A percentile compares a stretch with the other conserved stretches of the same genome.
phyloP scores from a whole-genome alignment of 2,329 filamentous ascomycete genomes.

The Fusarium sambucinum region DNA sequence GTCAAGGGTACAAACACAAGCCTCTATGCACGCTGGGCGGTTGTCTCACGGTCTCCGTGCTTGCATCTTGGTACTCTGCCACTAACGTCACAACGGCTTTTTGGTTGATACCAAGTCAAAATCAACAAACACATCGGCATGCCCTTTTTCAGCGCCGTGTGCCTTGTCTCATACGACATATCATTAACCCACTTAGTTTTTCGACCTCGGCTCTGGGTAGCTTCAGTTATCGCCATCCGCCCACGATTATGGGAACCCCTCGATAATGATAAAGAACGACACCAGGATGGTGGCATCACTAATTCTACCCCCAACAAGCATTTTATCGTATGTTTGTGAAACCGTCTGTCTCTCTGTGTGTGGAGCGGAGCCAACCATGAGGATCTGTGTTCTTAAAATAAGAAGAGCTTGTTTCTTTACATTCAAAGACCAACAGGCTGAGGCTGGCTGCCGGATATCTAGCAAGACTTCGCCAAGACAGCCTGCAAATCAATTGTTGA shows the following conservation, averaged over 20 bases:
- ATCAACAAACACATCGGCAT: not conserved
- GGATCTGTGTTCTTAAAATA: not conserved
- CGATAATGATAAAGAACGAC: not conserved
- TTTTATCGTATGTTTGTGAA: not conserved
- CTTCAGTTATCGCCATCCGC: too few relatives aligned
- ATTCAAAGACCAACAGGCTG: not conserved
- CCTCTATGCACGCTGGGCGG: conserved; percentile 15
- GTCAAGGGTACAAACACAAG: not conserved
- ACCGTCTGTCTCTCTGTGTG: not conserved
- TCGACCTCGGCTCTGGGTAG: not conserved
- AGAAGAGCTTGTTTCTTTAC: not conserved
- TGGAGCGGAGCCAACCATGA: not conserved
- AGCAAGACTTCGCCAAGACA: not conserved
- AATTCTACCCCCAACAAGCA: not conserved
- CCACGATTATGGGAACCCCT: not conserved
- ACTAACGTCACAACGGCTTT: not conserved
- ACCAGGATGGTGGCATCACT: not conserved
- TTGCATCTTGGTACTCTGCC: conserved; percentile 4
- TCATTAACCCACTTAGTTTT: conserved; percentile 13
- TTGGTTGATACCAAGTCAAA: not conserved
- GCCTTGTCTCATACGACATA: conserved; percentile 13
- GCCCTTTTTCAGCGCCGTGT: too few relatives aligned
- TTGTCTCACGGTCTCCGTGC: conserved; percentile 35
- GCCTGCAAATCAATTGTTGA: conserved; percentile 1
- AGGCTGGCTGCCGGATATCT: not conserved